A percentile compares a stretch with the other conserved stretches of the same genome.
These are phyloP conservation scores for Hymenoscyphus repandus DNA, from an alignment of 2,329 filamentous ascomycete species.

Conservation along the genomic window DNA sequence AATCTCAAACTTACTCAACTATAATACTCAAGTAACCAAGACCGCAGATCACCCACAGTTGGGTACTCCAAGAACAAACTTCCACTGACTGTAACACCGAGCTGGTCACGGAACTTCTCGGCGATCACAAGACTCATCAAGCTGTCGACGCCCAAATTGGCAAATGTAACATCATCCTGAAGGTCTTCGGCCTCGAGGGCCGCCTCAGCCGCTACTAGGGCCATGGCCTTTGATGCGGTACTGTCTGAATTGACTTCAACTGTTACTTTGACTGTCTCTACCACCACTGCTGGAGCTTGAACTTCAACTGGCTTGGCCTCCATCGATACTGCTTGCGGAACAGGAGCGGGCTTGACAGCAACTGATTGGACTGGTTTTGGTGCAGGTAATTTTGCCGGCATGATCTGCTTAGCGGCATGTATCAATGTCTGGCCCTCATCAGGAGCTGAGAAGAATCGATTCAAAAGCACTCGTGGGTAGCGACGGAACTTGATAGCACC, in stretches of 20 bases:
- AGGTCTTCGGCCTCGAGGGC: slow-evolving; percentile 24
- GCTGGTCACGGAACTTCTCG: slow-evolving; percentile 31
- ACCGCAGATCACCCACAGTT: slow-evolving; percentile 30
- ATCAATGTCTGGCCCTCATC: too few relatives aligned
- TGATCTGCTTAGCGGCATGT: too few relatives aligned
- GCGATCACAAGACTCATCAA: slow-evolving; percentile 32
- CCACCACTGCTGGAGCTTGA: neutral
- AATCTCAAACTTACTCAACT: too few relatives aligned
- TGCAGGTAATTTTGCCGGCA: too few relatives aligned
- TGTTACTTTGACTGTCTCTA: slow-evolving; percentile 12
- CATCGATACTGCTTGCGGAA: neutral
- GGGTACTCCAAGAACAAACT: slow-evolving; percentile 34
- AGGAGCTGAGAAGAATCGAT: slow-evolving; percentile 36
- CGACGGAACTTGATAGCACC: slow-evolving; percentile 33
- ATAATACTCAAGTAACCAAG: slow-evolving; percentile 29
- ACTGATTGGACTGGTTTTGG: neutral
- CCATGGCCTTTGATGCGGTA: slow-evolving; percentile 25
- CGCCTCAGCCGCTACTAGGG: slow-evolving; percentile 30
- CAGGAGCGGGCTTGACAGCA: slow-evolving; percentile 18
- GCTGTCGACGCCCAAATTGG: slow-evolving; percentile 33
- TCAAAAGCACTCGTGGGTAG: slow-evolving; percentile 34
- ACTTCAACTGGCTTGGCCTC: too few relatives aligned
- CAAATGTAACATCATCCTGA: slow-evolving; percentile 27
- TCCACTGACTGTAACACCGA: slow-evolving; percentile 27
- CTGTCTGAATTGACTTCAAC: slow-evolving; percentile 28